Evolutionary conservation across 225 moss, liverwort and hornwort genomes (phyloP), one percentile per base, ranked within the genome.

Genomic region (Physcomitrellopsis africana): DNA sequence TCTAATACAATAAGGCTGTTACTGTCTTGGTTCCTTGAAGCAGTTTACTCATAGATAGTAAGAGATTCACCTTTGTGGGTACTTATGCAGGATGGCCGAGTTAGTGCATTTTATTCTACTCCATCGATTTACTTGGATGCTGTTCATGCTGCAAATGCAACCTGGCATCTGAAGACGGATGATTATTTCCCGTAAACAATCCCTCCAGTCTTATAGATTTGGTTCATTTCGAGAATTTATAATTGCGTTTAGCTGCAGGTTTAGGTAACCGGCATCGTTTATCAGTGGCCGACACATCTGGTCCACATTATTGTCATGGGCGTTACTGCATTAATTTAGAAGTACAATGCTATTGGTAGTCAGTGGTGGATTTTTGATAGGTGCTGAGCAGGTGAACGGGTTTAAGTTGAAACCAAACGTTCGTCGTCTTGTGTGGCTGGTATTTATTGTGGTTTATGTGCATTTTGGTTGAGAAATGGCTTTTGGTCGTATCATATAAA

Each of bases 81-180:
- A 29, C 51, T 67, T 78, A 20, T 72, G 37, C 66, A 93, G 92
- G 99, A 99, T 89, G 99, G 99, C 20, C 92, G 99, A 54, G 93
- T 99, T 29, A 99, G 95, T 83, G 84, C 87, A 63, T 85, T 99
- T 18, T 99, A 99, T 74, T 99, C 99, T 51, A 93, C 95, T 54
- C 99, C 99, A 58, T 95, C 99, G 60, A 77, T 93, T 1, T 99
- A 99, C 56, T 60, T 99, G 73, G 95, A 99, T 80, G 84, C 89
- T 72, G 90, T 93, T 72, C 82, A 95, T 83, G 92, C 90, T 51
- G 93, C 92, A 15, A 92, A 93, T 64, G 93, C 90, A 76, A 89
- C 89, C 24, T 99, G 95, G 95, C 95, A 92, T 73, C 26, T 99
- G 51, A 99, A 99, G 81, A 89, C 91, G 20, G 89, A 82, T 42